These are phyloP conservation scores for Larix kaempferi DNA, from an alignment of 75 land plant species.

Conservation along the genomic window DNA sequence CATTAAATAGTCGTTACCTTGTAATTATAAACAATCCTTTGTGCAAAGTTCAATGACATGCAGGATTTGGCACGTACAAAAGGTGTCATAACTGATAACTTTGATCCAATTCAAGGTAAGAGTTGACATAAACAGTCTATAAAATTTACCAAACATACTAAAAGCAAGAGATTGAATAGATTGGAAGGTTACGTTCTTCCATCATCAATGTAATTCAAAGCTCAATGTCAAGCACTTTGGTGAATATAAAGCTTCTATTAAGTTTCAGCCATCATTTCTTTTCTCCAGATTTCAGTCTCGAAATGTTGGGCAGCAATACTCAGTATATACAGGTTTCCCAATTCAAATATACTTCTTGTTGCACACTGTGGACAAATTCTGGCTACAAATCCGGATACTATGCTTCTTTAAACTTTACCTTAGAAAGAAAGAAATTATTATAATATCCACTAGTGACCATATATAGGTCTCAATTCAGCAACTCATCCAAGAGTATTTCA, in stretches of 20 bases:
- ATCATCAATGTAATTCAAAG: neutral
- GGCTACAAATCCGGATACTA: neutral
- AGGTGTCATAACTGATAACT: neutral
- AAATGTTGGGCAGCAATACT: neutral
- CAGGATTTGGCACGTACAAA: neutral
- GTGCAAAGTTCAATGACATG: neutral
- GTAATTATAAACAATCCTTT: neutral
- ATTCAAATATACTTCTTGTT: neutral
- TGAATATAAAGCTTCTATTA: neutral
- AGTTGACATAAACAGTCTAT: neutral
- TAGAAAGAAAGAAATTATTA: neutral
- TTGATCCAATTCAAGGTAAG: neutral
- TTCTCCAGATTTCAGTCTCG: neutral
- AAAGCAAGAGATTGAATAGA: neutral
- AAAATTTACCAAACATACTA: neutral
- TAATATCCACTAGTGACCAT: neutral
- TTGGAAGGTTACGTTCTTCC: neutral
- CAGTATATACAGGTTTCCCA: no score
- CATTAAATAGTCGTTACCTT: neutral
- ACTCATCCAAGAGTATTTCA: no score
- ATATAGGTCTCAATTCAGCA: no score
- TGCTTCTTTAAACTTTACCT: neutral
- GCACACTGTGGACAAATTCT: neutral
- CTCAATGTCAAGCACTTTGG: neutral
- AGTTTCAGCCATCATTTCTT: neutral